Evolutionary conservation across 192 early-diverging fungal genomes (phyloP).

Genomic region (Phlyctochytrium planicorne): DNA sequence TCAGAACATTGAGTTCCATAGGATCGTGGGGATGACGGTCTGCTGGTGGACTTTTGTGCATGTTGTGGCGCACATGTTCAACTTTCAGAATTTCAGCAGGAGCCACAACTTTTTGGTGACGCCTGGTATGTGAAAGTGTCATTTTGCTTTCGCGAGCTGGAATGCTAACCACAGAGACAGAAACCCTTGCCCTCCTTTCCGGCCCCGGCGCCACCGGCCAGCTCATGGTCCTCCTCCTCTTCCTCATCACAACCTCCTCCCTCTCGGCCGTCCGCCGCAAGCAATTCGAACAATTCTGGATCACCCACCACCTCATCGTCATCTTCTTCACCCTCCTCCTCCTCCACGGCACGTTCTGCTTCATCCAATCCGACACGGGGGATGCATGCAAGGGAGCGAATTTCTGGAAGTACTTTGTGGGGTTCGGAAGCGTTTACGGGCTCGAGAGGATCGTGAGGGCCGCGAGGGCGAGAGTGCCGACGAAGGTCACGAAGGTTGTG

Average conservation of each 20-base stretch:
- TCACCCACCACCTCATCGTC: slow-evolving; percentile 73
- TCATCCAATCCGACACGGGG: slow-evolving; percentile 43
- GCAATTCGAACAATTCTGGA: slow-evolving; percentile 78
- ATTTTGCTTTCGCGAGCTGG: no score
- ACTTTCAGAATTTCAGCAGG: slow-evolving; percentile 43
- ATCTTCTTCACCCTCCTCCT: slow-evolving; percentile 66
- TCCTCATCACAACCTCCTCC: slow-evolving; percentile 60
- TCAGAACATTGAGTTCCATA: slow-evolving; percentile 74
- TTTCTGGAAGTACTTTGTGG: slow-evolving; percentile 61
- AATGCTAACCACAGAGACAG: no score
- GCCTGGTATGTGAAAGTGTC: no score
- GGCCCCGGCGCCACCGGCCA: slow-evolving; percentile 69
- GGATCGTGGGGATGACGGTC: slow-evolving; percentile 68
- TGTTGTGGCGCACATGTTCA: slow-evolving; percentile 54
- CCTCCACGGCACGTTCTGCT: slow-evolving; percentile 54
- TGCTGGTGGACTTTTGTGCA: slow-evolving; percentile 64
- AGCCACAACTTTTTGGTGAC: neutral
- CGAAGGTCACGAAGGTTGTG: slow-evolving; percentile 67
- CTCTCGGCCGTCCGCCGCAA: slow-evolving; percentile 49
- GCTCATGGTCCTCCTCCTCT: slow-evolving; percentile 57
- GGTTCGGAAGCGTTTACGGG: slow-evolving; percentile 43
- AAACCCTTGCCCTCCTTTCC: slow-evolving; percentile 33
- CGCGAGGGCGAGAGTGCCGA: slow-evolving; percentile 53
- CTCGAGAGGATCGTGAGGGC: slow-evolving; percentile 66
- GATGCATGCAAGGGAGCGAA: slow-evolving; percentile 33